Base-by-base conservation (phyloP, 176 grass and related monocot genomes). In the Carex kokanica region DNA sequence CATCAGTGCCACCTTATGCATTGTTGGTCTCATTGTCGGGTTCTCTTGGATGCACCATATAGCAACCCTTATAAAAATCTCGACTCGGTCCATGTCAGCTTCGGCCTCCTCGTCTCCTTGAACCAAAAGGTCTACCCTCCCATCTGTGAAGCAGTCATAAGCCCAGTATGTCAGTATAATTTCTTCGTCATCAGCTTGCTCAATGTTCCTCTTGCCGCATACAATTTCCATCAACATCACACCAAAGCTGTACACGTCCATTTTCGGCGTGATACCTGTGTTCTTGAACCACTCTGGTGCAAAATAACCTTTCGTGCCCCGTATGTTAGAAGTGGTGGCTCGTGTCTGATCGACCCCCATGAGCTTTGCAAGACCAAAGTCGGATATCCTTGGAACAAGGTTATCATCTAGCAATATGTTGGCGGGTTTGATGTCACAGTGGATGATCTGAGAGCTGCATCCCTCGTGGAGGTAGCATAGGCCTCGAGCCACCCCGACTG, bases 361-460 rank as follows among this genome's bases (percentile, higher is more conserved):
- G n/a, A 85, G 24, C 27, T 94, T 86, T 79, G 79, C 85, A 6
- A 84, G 63, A 27, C 64, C 81, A 32, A 85, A 87, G 36, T 85
- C 14, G 0, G 84, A 21, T 60, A 74, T 88, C 60, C 85, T 79
- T n/a, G 83, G 25, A 0, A 70, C 9, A 0, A 83, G 34, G 14
- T 70, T 87, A 12, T 74, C 10, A n/a, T 85, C 75, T 0, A 85
- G 75, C 79, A 93, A 81, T 17, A 93, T 84, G 32, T 88, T 88
- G 32, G 85, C 78, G 68, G 89, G 65, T 59, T 91, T 88, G 68
- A 91, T 85, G 24, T 91, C 89, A 45, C 89, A 86, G 12, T 88
- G 89, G n/a, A 85, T 83, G 61, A 88, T 90, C n/a, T 90, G 71
- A 14, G 54, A 86, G 60, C 60, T 84, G 31, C 83, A 90, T 25